Evolutionary conservation across 2,329 filamentous ascomycete species (phyloP), one percentile per base, ranked within the genome.

Genomic region (Lachnellula occidentalis): DNA sequence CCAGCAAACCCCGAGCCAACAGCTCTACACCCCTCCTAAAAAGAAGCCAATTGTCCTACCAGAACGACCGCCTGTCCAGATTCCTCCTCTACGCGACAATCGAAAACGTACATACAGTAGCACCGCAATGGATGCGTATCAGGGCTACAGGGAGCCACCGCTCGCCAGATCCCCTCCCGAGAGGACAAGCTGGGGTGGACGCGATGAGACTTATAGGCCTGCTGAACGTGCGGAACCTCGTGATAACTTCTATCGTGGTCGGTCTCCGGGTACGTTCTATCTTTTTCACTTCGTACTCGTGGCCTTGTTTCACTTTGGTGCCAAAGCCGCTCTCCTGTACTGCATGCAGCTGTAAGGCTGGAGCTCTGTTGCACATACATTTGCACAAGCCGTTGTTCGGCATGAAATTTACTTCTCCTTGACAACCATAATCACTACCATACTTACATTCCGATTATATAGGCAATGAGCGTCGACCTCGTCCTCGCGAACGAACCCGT

Each of bases 221-320:
- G 65, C 34, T 42, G 65, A 69, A 46, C 63, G 61, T 19, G 24
- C 62, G 31, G 81, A 83, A 19, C 73, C 79, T 57, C 73, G 75
- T 48, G 83, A 87, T 64, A 77, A 74, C 42, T 85, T 84, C 59
- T 85, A 86, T 63, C 79, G 85, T 56, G 80, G 79, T 57, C 80
- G 86, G 69, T 89, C 86, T 63, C 86, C 86, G 70, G 85, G 86
- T 89, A 78, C 69, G 84, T 79, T 60, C 27, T 51, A 46, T 52
- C 9, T 45, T 12, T 11, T 42, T 49, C 11, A 22, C 17, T 17
- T 41, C 36, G 51, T 19, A 45, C 37, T n/a, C 3, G n/a, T 15
- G 1, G 21, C 8, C 51, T 31, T 45, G 49, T 52, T 49, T 51
- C 50, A 51, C 50, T 22, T 19, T 17, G 19, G 17, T 43, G 27